Evolutionary conservation across 2,329 filamentous ascomycete species (phyloP), one percentile per base, ranked within the genome.

Genomic region (Fusarium chuoi): DNA sequence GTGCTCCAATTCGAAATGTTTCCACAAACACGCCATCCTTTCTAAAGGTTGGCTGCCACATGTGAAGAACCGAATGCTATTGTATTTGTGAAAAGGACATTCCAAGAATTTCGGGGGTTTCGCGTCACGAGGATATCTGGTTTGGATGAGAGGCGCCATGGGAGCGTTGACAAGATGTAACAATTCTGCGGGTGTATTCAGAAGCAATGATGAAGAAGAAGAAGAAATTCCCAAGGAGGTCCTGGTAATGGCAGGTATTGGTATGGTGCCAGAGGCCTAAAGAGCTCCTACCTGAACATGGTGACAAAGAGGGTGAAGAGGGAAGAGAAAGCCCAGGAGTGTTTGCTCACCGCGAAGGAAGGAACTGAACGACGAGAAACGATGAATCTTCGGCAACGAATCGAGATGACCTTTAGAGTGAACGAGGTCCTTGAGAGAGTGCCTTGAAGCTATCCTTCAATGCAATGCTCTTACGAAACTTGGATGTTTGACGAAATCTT

Each of bases 31-130:
- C n/a, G n/a, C n/a, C n/a, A n/a, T n/a, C n/a, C n/a, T n/a, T n/a
- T n/a, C n/a, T n/a, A n/a, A n/a, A n/a, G n/a, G 20, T 22, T 2
- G n/a, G 22, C 4, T 6, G 10, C 3, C n/a, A n/a, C 48, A 51
- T 24, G 0, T 0, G 7, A 3, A 5, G n/a, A 51, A 51, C 4
- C 17, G 11, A 15, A 35, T 18, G 48, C 22, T 35, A 24, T 51
- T 6, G 3, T 33, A 13, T 51, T 51, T 51, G 48, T 33, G 48
- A 35, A 51, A 51, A 2, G 48, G 48, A 12, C 48, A 51, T 35
- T 51, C 30, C 11, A 51, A 3, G 48, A 9, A 24, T 8, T 2
- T 6, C 7, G 3, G 22, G 7, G 30, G 14, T 3, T 3, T 10
- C 3, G 0, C 3, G 7, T 5, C 3, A 10, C 1, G 14, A 2